Conservation (phyloP, 1,284 basidiomycete species). For the Apiotrichum domesticum region DNA sequence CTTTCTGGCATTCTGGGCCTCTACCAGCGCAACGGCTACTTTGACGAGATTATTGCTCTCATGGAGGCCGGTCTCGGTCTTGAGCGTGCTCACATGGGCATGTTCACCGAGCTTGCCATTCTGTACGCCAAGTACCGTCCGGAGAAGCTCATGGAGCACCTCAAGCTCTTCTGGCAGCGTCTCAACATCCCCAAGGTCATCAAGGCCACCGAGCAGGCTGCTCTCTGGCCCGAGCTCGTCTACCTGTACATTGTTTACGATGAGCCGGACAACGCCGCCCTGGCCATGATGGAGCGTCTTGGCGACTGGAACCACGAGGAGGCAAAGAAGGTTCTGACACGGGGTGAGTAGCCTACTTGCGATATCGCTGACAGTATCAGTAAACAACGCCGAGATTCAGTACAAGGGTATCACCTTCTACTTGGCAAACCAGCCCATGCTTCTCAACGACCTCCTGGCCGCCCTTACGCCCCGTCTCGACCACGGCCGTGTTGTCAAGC, state of each 20-base stretch:
- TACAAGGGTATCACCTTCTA: conserved; percentile 54
- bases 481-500: conserved; percentile 87
- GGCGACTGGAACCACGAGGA: conserved; percentile 98
- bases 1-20: conserved; percentile 71
- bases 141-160: conserved; percentile 77
- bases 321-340: conserved; percentile 66
- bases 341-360: too few relatives aligned
- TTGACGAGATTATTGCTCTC: conserved; percentile 85
- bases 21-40: conserved; percentile 88
- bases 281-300: conserved; percentile 61
- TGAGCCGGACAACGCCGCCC: conserved; percentile 45
- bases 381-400: conserved; percentile 99
- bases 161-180: neutral
- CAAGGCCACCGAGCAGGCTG: conserved; percentile 89
- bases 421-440: conserved; percentile 84
- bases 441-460: conserved; percentile 87
- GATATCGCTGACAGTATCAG: conserved; percentile 48
- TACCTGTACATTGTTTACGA: conserved; percentile 95
- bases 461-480: conserved; percentile 90
- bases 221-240: conserved; percentile 98
- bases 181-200: conserved; percentile 61
- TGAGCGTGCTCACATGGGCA: conserved; percentile 82
- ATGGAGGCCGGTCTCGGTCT: conserved; percentile 92
- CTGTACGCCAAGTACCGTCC: conserved; percentile 96
- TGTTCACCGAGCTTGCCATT: conserved; percentile 75